A percentile compares a stretch with the other conserved stretches of the same genome.
Evolutionary conservation across 192 early-diverging fungal genomes (phyloP).

Genomic region (Obelidium mucronatum): DNA sequence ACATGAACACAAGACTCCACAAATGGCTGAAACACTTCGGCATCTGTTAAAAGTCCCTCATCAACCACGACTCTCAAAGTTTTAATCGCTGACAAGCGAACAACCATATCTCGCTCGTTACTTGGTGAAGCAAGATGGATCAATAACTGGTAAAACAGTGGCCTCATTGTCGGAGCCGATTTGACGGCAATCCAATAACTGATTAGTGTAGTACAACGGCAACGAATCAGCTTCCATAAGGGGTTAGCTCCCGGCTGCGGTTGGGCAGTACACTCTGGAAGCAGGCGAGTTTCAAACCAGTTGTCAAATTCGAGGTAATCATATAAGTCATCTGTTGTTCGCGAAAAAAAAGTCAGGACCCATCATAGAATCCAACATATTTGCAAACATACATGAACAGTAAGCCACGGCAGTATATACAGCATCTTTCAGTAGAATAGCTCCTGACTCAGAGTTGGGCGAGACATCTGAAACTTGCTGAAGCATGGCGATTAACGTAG

Average conservation of each 20-base stretch:
- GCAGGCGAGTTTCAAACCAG: constrained; percentile 68
- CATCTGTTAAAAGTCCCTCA: constrained; percentile 79
- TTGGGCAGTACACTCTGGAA: constrained; percentile 38
- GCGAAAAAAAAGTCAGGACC: background rate
- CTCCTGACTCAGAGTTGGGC: constrained; percentile 49
- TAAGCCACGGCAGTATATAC: constrained; percentile 82
- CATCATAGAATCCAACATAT: no score
- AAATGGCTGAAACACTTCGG: constrained; percentile 70
- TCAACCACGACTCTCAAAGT: constrained; percentile 74
- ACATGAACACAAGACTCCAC: constrained; percentile 64
- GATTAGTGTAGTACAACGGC: constrained; percentile 83
- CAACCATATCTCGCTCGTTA: constrained; percentile 75
- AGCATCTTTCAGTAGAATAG: constrained; percentile 75
- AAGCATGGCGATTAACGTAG: constrained; percentile 69
- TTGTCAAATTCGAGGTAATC: constrained; percentile 82
- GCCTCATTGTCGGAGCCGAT: constrained; percentile 64
- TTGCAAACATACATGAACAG: constrained; percentile 58
- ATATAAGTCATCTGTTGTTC: constrained; percentile 67
- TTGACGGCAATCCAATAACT: constrained; percentile 88
- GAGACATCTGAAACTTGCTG: constrained; percentile 50
- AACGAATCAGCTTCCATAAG: constrained; percentile 46
- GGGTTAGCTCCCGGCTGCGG: constrained; percentile 7
- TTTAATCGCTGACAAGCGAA: constrained; percentile 78
- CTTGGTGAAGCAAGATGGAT: constrained; percentile 67
- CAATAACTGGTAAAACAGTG: constrained; percentile 75